These are phyloP conservation scores for Adansonia rubrostipa DNA, from an alignment of 441 rosid species.

Conservation along the genomic window DNA sequence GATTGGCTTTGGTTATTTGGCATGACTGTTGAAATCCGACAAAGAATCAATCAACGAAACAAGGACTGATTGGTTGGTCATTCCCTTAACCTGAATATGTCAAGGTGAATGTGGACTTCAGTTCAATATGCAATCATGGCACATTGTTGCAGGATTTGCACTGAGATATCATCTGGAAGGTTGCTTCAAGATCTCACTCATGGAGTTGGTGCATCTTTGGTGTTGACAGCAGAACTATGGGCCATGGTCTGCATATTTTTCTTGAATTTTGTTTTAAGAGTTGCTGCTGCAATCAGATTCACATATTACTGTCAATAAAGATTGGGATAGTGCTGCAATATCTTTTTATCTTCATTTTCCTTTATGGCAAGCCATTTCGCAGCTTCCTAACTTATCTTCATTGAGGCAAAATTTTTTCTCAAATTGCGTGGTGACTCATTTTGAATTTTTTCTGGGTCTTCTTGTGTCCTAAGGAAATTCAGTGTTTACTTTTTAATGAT, in stretches of 20 bases:
- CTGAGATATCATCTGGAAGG: background rate
- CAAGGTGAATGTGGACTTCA: background rate
- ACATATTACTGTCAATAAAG: background rate
- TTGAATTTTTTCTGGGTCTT: background rate
- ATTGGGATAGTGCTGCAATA: background rate
- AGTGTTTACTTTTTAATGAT: background rate
- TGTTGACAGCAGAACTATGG: background rate
- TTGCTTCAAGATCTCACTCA: background rate
- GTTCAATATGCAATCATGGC: background rate
- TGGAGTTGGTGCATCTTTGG: background rate
- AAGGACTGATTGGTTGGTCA: background rate
- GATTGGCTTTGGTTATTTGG: background rate
- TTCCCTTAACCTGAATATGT: background rate
- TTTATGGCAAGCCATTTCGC: background rate
- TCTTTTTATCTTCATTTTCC: background rate
- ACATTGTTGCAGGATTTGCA: background rate
- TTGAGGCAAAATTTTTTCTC: background rate
- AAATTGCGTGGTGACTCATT: background rate
- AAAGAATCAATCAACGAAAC: background rate
- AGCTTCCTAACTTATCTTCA: background rate
- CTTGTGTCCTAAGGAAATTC: background rate
- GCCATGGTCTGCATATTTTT: background rate
- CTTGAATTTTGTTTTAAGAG: background rate
- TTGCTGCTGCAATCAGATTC: background rate
- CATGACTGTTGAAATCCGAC: background rate